These are phyloP conservation scores for Pinus albicaulis DNA, from an alignment of 75 land plant genomes.

Conservation along the genomic window DNA sequence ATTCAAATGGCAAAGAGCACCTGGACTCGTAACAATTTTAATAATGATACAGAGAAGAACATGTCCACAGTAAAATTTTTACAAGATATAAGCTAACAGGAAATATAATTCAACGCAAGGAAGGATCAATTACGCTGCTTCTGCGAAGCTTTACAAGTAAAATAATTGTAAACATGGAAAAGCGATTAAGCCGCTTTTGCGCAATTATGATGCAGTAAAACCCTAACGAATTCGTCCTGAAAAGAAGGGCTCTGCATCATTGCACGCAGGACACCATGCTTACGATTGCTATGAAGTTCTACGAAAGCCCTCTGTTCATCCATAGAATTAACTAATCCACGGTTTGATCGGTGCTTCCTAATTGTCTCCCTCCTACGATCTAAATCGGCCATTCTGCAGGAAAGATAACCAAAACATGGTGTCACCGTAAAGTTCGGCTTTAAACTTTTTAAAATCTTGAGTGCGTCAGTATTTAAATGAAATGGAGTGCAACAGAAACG, in stretches of 20 bases:
- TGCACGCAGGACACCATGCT: neutral
- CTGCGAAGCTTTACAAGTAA: neutral
- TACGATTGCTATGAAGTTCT: neutral
- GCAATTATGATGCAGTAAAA: neutral
- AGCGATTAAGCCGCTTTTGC: neutral
- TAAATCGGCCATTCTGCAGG: constrained; percentile 2
- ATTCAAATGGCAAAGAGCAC: too few species aligned
- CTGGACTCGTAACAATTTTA: too few species aligned
- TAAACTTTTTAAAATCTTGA: too few species aligned
- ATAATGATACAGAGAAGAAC: too few species aligned
- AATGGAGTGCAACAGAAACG: neutral
- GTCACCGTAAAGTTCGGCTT: too few species aligned
- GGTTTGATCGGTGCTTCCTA: neutral
- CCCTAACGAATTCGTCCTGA: neutral
- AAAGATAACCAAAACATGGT: neutral
- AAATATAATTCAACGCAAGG: too few species aligned
- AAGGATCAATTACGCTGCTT: too few species aligned
- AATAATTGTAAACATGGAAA: neutral
- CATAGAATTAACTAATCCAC: neutral
- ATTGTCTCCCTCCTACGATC: constrained; percentile 5
- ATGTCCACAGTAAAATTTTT: too few species aligned
- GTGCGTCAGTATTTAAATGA: neutral
- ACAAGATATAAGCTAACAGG: too few species aligned
- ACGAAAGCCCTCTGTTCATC: neutral
- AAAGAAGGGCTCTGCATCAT: neutral